Base-by-base conservation (phyloP, 768 basidiomycete genomes). In the Mycena olivaceomarginata region DNA sequence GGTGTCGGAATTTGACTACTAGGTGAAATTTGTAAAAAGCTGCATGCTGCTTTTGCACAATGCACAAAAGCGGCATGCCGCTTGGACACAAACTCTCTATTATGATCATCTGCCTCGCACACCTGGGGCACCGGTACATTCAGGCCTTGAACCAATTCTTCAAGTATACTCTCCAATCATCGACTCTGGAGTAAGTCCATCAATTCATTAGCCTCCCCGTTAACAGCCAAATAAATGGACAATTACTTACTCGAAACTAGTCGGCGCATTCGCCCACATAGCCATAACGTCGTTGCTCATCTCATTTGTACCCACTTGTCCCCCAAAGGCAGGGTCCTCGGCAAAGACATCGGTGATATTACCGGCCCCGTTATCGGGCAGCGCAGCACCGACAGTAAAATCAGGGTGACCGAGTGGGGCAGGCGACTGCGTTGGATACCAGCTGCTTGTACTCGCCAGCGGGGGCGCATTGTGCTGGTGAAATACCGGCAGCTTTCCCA, bases 211-310 rank as follows among this genome's bases (percentile, higher is more conserved):
- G n/a, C n/a, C n/a, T n/a, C n/a, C n/a, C 25, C 2, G 25, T 25
- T 25, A 25, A 25, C 5, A 51, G 43, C 10, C 43, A 62, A 15
- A 40, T 20, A 7, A 8, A 62, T 2, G 7, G 8, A 40, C 15
- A 25, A 31, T 40, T 10, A 72, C 71, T 8, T 37, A 72, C 71
- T 66, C 63, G 7, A 72, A 53, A 8, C 64, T 53, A 40, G 41
- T 59, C 37, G 71, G 71, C 71, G 71, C 41, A 45, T 66, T 72
- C 48, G 71, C 64, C 64, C 63, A 72, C 46, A 51, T 64, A 7
- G 60, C 63, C 63, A 40, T 51, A 37, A 39, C 11, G 22, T 53
- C 62, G 20, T 48, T 51, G 43, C 37, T 56, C 40, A 70, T 45
- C 22, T 25, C 69, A 20, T 46, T 31, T 16, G 12, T 40, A 16